These are phyloP conservation scores for Zea luxurians DNA, from an alignment of 176 grass and related monocot species.

Conservation along the genomic window DNA sequence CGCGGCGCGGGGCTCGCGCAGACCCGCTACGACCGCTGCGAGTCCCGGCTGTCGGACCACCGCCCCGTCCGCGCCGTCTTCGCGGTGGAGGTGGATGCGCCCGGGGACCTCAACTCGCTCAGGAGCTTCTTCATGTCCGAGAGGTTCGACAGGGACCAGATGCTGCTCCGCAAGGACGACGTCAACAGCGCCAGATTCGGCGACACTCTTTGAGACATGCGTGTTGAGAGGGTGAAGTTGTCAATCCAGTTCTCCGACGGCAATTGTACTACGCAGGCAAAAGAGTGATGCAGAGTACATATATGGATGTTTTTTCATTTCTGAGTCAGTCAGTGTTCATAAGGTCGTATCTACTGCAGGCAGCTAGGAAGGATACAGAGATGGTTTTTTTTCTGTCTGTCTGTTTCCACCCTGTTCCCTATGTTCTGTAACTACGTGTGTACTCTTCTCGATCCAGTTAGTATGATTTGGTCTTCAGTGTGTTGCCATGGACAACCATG, in stretches of 20 bases:
- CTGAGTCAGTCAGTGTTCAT: slow-evolving; percentile 5
- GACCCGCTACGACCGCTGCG: slow-evolving; percentile 55
- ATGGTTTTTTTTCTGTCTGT: background rate
- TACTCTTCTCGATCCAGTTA: slow-evolving; percentile 27
- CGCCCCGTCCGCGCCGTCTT: slow-evolving; percentile 68
- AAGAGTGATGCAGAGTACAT: background rate
- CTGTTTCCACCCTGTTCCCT: slow-evolving; percentile 20
- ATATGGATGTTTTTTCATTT: background rate
- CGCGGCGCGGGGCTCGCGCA: slow-evolving; percentile 55
- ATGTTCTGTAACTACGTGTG: slow-evolving; percentile 33
- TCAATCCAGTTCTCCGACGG: background rate
- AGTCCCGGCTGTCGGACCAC: slow-evolving; percentile 71
- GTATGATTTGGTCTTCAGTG: slow-evolving; percentile 5
- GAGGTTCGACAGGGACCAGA: slow-evolving; percentile 36
- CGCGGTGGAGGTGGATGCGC: slow-evolving; percentile 46
- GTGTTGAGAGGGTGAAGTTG: too few relatives aligned
- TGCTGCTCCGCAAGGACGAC: slow-evolving; percentile 12
- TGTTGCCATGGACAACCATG: background rate
- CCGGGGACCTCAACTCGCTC: slow-evolving; percentile 51
- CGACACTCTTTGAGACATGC: background rate
- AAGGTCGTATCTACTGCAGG: background rate
- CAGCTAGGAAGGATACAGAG: slow-evolving; percentile 38
- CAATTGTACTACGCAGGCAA: slow-evolving; percentile 4
- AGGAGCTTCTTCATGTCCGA: slow-evolving; percentile 70
- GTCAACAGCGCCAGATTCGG: slow-evolving; percentile 36